Conservation (phyloP, 768 basidiomycete genomes). For the Tylopilus felleus region DNA sequence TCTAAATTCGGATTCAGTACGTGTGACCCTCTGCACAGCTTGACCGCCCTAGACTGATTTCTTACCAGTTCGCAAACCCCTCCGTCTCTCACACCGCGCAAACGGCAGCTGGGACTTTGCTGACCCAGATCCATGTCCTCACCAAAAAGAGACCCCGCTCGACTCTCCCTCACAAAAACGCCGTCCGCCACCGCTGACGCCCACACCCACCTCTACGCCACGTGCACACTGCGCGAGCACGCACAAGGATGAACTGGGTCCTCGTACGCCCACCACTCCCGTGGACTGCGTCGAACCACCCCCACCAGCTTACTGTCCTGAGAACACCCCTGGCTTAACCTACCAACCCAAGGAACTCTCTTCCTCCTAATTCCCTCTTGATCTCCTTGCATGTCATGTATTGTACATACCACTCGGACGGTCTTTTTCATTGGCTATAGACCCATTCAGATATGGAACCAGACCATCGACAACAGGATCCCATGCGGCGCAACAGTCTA, state of each 20-base stretch:
- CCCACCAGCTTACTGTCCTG: slow-evolving; percentile 26
- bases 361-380: background rate
- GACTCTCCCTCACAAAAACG: slow-evolving; percentile 5
- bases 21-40: background rate
- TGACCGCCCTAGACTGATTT: background rate
- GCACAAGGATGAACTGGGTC: slow-evolving; percentile 20
- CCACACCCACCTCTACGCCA: slow-evolving; percentile 3
- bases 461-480: background rate
- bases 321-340: slow-evolving; percentile 1
- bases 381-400: background rate
- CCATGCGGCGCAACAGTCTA: slow-evolving; percentile 2
- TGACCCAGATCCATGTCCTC: slow-evolving; percentile 22
- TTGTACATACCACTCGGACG: slow-evolving; percentile 3
- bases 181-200: slow-evolving; percentile 15
- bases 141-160: background rate
- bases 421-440: background rate
- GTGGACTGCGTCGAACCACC: slow-evolving; percentile 20
- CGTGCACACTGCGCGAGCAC: slow-evolving; percentile 14
- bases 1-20: slow-evolving; percentile 30
- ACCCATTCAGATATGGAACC: background rate
- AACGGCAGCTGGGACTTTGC: slow-evolving; percentile 32
- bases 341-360: background rate
- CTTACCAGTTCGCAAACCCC: slow-evolving; percentile 23
- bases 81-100: slow-evolving; percentile 19
- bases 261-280: slow-evolving; percentile 17